Evolutionary conservation across 306 rosid genomes (phyloP).

Genomic region (Cucurbita argyrosperma): DNA sequence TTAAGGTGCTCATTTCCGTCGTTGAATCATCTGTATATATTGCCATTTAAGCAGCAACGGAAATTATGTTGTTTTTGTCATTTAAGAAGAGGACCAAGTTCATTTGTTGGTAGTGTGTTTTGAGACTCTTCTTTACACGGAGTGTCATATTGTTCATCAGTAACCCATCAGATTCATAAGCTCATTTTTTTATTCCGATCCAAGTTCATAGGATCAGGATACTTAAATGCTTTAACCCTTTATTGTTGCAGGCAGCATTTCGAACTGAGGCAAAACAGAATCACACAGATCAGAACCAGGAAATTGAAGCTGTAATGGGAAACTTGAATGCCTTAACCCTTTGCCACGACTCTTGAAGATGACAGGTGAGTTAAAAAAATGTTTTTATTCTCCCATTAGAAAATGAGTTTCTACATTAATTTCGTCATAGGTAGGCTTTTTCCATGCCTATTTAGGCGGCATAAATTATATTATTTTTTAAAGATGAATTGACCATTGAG

Average conservation of each 20-base stretch:
- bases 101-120: neutral
- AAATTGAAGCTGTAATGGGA: conserved; percentile 37
- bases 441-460: neutral
- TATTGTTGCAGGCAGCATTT: conserved; percentile 57
- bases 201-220: neutral
- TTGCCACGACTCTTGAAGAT: neutral
- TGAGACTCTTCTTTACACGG: neutral
- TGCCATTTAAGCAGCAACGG: too few species aligned
- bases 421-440: neutral
- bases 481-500: neutral
- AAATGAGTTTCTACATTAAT: neutral
- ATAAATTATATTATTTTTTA: neutral
- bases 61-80: neutral
- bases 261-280: conserved; percentile 61
- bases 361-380: neutral
- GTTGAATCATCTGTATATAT: neutral
- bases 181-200: neutral
- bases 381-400: neutral
- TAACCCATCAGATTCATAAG: neutral
- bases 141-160: neutral
- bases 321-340: neutral
- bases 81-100: neutral
- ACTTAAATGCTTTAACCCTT: neutral
- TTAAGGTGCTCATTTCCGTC: conserved; percentile 40
- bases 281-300: conserved; percentile 87